Conservation (phyloP, 2,329 filamentous ascomycete species). For the Talaromyces verruculosus region DNA sequence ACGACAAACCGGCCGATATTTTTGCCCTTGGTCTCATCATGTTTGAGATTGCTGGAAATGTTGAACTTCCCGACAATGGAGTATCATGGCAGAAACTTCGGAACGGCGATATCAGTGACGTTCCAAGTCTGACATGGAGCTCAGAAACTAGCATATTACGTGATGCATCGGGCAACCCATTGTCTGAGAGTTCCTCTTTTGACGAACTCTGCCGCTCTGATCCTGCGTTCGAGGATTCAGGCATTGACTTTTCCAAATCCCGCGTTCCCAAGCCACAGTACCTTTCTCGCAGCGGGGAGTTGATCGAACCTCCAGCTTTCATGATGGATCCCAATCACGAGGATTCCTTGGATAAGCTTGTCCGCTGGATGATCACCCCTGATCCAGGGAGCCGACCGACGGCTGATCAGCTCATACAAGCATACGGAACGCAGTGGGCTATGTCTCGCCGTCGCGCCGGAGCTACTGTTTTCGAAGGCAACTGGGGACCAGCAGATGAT, state of each 20-base stretch:
- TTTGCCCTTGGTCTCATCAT: conserved; percentile 94
- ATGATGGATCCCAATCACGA: conserved; percentile 76
- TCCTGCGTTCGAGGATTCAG: conserved; percentile 47
- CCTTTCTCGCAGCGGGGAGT: conserved; percentile 54
- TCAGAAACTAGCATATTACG: conserved; percentile 67
- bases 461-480: conserved; percentile 94
- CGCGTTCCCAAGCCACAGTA: conserved; percentile 29
- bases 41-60: conserved; percentile 91
- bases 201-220: conserved; percentile 47
- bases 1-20: conserved; percentile 87
- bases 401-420: conserved; percentile 69
- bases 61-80: conserved; percentile 89
- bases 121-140: conserved; percentile 84
- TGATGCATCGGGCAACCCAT: conserved; percentile 70
- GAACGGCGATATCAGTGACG: conserved; percentile 82
- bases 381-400: conserved; percentile 71
- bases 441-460: conserved; percentile 73
- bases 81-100: conserved; percentile 86
- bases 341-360: conserved; percentile 78
- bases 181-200: conserved; percentile 49
- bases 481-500: conserved; percentile 79
- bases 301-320: conserved; percentile 73
- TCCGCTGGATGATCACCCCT: conserved; percentile 83
- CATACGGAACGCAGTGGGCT: conserved; percentile 78
- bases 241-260: conserved; percentile 33